Percentiles rank a stretch among this genome's conserved stretches.
Conservation (phyloP, 192 early-diverging fungal species). For the Coemansia pectinata region DNA sequence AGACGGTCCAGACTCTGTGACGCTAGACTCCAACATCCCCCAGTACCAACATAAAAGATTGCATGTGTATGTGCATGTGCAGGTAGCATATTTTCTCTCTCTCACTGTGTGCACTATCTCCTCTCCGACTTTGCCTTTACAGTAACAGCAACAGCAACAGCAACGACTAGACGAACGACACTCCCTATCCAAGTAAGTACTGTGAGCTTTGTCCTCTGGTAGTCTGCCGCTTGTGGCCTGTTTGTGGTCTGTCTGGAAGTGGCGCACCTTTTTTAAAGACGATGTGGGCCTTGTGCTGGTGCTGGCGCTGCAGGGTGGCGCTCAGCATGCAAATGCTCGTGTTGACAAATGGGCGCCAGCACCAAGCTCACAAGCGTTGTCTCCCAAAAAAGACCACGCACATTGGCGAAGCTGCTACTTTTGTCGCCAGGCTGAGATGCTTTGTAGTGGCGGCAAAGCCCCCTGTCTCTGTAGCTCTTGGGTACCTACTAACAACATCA, state of each 20-base stretch:
- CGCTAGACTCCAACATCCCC: neutral
- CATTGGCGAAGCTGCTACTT: neutral
- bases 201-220: neutral
- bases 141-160: no score
- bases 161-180: neutral
- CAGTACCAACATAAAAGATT: neutral
- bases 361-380: constrained; percentile 7
- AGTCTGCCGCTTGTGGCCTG: neutral
- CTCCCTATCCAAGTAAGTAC: constrained; percentile 4
- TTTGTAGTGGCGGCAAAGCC: constrained; percentile 5
- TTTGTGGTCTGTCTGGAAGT: neutral
- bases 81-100: constrained; percentile 2
- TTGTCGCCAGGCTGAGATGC: neutral
- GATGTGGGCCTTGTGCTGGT: neutral
- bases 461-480: neutral
- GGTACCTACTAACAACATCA: neutral
- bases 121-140: neutral
- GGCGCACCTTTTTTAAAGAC: neutral
- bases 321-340: neutral
- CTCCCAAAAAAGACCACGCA: neutral
- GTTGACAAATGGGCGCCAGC: neutral
- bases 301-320: neutral
- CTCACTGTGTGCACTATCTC: neutral
- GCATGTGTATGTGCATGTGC: constrained; percentile 12
- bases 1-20: neutral